Evolutionary conservation across 2,329 filamentous ascomycete species (phyloP), one percentile per base, ranked within the genome.

Genomic region (Zasmidium angulare): DNA sequence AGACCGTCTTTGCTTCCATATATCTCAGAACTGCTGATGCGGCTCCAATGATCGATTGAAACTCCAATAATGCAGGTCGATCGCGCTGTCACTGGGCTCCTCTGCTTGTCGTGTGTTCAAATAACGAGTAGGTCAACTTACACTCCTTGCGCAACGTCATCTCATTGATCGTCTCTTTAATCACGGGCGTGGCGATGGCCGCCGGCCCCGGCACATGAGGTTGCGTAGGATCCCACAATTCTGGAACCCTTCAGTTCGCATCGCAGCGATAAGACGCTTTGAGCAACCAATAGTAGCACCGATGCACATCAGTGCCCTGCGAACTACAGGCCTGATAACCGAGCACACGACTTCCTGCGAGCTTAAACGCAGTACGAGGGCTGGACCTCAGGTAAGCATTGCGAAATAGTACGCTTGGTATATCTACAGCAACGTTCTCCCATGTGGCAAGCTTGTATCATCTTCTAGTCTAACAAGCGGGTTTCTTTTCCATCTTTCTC

Each of bases 201-300:
- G 36, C 36, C 22, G 43, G 24, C 19, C 24, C 29, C 40, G 40
- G 7, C n/a, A 24, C 3, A 2, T 52, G 50, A 29, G 11, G 52
- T 26, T 23, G 23, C 29, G 52, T 26, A 46, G 20, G 46, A 56
- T 50, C 43, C 21, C 17, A 24, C 29, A 50, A 26, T 51, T 55
- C 54, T 54, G 50, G 55, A 54, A 46, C 22, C 43, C 46, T 23
- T 14, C 48, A 22, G 10, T 40, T 22, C 14, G 26, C 46, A 36
- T 31, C 19, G 31, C 57, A 31, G 31, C 53, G 60, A 62, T 62
- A 62, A 62, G 60, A 47, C 29, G 21, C 50, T 23, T 46, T 23
- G 46, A 52, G 47, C 60, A 43, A 50, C 60, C 60, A 62, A 62
- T 62, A 56, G 51, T 20, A 53, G 43, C 46, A 40, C 40, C 22